Conservation (phyloP, 176 grass and related monocot genomes). For the Carex kokanica region DNA sequence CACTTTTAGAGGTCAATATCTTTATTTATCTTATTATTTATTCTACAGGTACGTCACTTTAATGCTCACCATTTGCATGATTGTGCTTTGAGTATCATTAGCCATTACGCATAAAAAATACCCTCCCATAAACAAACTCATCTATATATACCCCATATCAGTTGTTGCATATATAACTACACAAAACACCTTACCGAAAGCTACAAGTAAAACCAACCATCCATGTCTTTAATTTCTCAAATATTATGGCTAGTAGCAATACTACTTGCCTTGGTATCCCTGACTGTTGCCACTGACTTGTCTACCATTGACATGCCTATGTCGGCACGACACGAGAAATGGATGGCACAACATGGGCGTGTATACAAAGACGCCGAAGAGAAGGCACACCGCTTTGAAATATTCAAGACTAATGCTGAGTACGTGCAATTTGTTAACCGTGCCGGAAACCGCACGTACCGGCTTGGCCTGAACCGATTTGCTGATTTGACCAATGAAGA, state of each 20-base stretch:
- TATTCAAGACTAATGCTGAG: constrained; percentile 35
- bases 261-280: not conserved
- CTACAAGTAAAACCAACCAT: constrained; percentile 12
- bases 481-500: constrained; percentile 43
- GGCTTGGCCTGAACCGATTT: constrained; percentile 41
- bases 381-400: constrained; percentile 28
- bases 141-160: constrained; percentile 14
- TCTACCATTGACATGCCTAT: not conserved
- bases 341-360: constrained; percentile 44
- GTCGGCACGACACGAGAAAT: constrained; percentile 33
- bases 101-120: too few species aligned
- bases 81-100: too few species aligned
- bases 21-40: too few species aligned
- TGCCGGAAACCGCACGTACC: constrained; percentile 32
- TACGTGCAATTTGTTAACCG: constrained; percentile 41
- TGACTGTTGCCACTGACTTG: constrained; percentile 23
- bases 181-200: not conserved
- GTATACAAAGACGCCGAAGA: constrained; percentile 36
- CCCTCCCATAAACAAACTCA: too few species aligned
- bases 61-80: too few species aligned
- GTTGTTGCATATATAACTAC: not conserved
- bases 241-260: not conserved
- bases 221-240: constrained; percentile 24
- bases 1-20: too few species aligned
- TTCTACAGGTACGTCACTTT: too few species aligned